These are phyloP conservation scores for Ulota crispa DNA, from an alignment of 225 moss, liverwort and hornwort species.

Conservation along the genomic window DNA sequence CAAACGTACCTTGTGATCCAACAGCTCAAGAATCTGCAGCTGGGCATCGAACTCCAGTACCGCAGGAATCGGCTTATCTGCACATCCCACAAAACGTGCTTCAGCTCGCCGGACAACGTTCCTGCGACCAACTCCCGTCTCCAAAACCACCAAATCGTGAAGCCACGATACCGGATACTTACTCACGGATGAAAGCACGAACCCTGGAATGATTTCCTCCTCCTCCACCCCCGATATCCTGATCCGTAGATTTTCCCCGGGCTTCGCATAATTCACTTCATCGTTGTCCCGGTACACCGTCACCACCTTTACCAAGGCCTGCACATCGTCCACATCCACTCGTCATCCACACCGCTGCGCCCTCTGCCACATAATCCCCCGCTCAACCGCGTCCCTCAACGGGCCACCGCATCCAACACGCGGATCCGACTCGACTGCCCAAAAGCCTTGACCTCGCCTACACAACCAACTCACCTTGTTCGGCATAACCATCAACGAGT, in stretches of 20 bases:
- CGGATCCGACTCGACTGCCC: neutral
- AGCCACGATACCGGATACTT: constrained; percentile 24
- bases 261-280: constrained; percentile 87
- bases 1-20: constrained; percentile 78
- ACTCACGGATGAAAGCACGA: constrained; percentile 88
- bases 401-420: neutral
- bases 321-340: constrained; percentile 20
- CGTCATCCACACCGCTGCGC: neutral
- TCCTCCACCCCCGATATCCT: constrained; percentile 93
- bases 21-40: constrained; percentile 91
- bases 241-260: constrained; percentile 90
- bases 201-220: constrained; percentile 88
- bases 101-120: neutral
- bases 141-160: too few species aligned
- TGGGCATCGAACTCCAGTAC: constrained; percentile 92
- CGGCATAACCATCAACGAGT: constrained; percentile 83
- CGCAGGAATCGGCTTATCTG: constrained; percentile 77
- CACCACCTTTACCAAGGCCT: constrained; percentile 88
- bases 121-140: too few species aligned
- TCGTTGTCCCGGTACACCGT: constrained; percentile 94
- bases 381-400: neutral
- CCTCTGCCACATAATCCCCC: neutral
- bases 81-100: neutral
- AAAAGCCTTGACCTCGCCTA: neutral
- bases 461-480: constrained; percentile 40